phyloP scores from a whole-genome alignment of 345 rosid genomes.

The Noccaea caerulescens region DNA sequence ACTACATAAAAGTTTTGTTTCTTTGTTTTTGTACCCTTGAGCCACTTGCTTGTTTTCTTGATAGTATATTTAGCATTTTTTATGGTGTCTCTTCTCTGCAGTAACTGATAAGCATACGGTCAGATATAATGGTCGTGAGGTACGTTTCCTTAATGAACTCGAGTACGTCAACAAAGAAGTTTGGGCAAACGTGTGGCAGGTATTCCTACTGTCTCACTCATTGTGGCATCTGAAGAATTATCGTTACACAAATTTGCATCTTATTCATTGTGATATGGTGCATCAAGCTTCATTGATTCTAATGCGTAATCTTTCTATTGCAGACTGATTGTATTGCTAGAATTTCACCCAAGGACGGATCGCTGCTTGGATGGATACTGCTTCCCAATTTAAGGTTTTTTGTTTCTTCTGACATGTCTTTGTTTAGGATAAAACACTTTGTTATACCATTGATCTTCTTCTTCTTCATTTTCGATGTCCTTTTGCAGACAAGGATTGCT shows the following conservation, averaged over 20 bases:
- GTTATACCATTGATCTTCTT: background rate
- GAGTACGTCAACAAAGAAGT: slow-evolving; percentile 90
- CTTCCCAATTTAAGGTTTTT: slow-evolving; percentile 74
- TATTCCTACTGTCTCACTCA: slow-evolving; percentile 35
- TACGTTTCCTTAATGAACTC: slow-evolving; percentile 79
- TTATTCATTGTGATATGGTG: slow-evolving; percentile 1
- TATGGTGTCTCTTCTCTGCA: slow-evolving; percentile 45
- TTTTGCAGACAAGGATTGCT: slow-evolving; percentile 61
- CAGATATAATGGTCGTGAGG: slow-evolving; percentile 61
- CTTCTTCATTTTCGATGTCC: slow-evolving; percentile 1
- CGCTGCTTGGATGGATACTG: slow-evolving; percentile 79
- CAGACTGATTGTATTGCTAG: slow-evolving; percentile 95
- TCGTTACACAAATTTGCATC: background rate
- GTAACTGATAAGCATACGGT: slow-evolving; percentile 56
- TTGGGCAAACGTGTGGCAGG: slow-evolving; percentile 97
- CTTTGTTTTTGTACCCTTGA: slow-evolving; percentile 26
- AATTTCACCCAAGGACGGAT: slow-evolving; percentile 72
- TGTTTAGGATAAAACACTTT: background rate
- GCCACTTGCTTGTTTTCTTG: background rate
- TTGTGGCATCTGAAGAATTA: background rate
- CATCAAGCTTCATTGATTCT: background rate
- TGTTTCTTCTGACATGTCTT: slow-evolving; percentile 16
- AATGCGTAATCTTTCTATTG: slow-evolving; percentile 10
- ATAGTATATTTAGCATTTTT: slow-evolving; percentile 7
- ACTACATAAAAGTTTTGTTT: slow-evolving; percentile 13